A percentile compares a stretch with the other conserved stretches of the same genome.
Evolutionary conservation across 139 green algal species (phyloP).

Genomic region (Limnomonas spitsbergensis): DNA sequence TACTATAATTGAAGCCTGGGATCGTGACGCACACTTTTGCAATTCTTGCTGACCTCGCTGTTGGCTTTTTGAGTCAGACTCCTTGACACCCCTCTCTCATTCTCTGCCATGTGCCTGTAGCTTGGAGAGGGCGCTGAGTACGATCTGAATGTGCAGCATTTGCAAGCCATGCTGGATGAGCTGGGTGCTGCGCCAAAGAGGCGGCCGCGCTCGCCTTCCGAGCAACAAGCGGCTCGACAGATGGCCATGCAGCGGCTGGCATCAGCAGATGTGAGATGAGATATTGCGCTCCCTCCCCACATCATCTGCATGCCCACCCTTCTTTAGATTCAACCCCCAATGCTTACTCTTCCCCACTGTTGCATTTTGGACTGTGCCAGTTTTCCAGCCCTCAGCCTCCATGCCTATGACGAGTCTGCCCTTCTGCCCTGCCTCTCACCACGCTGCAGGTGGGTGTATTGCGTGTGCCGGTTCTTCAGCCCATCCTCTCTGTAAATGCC

Average conservation of each 20-base stretch:
- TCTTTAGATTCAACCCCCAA: no score
- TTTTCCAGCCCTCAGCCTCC: no score
- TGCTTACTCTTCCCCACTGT: no score
- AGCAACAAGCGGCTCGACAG: not conserved
- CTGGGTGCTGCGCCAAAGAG: not conserved
- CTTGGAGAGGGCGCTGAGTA: no score
- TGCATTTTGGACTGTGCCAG: no score
- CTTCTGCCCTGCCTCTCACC: not conserved
- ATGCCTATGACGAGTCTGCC: no score
- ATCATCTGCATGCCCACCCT: no score
- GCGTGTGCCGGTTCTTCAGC: constrained; percentile 39
- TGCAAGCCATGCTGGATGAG: not conserved
- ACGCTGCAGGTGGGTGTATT: constrained; percentile 39
- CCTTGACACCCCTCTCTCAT: not conserved
- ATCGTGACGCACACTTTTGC: no score
- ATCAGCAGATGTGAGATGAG: constrained; percentile 32
- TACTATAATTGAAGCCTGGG: not conserved
- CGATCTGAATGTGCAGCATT: not conserved
- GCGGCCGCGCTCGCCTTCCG: not conserved
- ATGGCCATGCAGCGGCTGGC: constrained; percentile 25
- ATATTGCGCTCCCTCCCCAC: no score
- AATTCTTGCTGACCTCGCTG: no score
- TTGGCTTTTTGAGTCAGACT: not conserved
- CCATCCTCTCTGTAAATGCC: constrained; percentile 39
- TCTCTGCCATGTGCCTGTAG: not conserved